These are phyloP conservation scores for Solanum hybrid DNA, from an alignment of 305 asterid species.

Conservation along the genomic window DNA sequence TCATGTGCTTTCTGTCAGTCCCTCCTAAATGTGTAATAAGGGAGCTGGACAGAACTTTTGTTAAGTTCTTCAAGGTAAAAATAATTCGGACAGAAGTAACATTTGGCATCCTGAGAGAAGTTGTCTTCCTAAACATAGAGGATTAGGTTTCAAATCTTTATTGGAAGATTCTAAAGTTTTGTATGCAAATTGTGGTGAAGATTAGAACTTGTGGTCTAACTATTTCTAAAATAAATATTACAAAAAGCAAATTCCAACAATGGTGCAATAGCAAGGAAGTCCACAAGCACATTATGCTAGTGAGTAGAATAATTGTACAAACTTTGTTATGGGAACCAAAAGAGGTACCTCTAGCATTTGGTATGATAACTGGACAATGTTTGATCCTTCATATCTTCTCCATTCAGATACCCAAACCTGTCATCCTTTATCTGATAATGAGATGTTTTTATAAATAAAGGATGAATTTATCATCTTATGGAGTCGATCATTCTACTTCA, in stretches of 20 bases:
- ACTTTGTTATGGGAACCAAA: neutral
- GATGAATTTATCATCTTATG: neutral
- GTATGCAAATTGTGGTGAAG: neutral
- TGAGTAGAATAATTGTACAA: neutral
- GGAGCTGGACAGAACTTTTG: neutral
- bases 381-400: neutral
- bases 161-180: neutral
- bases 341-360: neutral
- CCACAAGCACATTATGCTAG: neutral
- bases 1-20: neutral
- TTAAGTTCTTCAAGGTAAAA: neutral
- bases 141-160: neutral
- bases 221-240: too few species aligned
- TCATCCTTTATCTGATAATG: neutral
- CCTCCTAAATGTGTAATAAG: neutral
- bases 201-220: neutral
- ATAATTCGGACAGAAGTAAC: neutral
- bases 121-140: neutral
- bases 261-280: neutral
- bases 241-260: neutral
- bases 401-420: neutral
- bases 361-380: neutral
- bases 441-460: neutral
- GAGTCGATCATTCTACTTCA: neutral
- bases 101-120: neutral